Base-by-base conservation (phyloP, 2,329 filamentous ascomycete genomes). In the Cordyceps farinosa region DNA sequence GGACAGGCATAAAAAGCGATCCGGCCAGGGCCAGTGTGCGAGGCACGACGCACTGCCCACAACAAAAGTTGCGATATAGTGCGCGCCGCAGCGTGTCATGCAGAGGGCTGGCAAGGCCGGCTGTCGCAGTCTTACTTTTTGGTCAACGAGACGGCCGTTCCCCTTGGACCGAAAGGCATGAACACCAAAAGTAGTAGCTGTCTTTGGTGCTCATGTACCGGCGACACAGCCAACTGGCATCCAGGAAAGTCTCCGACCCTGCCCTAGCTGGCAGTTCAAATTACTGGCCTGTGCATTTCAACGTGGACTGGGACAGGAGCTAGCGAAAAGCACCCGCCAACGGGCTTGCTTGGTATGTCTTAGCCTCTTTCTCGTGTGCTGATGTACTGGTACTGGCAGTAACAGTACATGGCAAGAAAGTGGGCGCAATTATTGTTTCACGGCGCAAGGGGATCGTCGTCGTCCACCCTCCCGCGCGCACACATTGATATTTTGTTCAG, bases 271-370 rank as follows among this genome's bases (percentile, higher is more conserved):
- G 22, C 22, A n/a, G 44, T 27, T 51, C n/a, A 17, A 34, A 45
- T 53, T 61, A 10, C 38, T 29, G 48, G 57, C 47, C 58, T 44
- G 58, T 54, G 57, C 58, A 61, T 61, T 45, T 53, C 48, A 60
- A 60, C 47, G 47, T 38, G 57, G 27, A 9, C 17, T 50, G 45
- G 56, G 42, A 58, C 22, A 36, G 22, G n/a, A 36, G 32, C 32
- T 58, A 58, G 56, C 34, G 32, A 59, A 44, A 42, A 32, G n/a
- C 47, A 38, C 34, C 27, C 17, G 22, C 22, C 29, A 44, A 53
- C n/a, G 30, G 50, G 56, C 45, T 59, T 42, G 45, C 40, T 30
- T 32, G 50, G 32, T 40, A 38, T 51, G 58, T 61, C 58, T 53
- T 53, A 53, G 58, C 57, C 57, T 48, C 55, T 27, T 22, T 22